A percentile compares a stretch with the other conserved stretches of the same genome.
Conservation (phyloP, 768 basidiomycete genomes). For the Suillus luteus region DNA sequence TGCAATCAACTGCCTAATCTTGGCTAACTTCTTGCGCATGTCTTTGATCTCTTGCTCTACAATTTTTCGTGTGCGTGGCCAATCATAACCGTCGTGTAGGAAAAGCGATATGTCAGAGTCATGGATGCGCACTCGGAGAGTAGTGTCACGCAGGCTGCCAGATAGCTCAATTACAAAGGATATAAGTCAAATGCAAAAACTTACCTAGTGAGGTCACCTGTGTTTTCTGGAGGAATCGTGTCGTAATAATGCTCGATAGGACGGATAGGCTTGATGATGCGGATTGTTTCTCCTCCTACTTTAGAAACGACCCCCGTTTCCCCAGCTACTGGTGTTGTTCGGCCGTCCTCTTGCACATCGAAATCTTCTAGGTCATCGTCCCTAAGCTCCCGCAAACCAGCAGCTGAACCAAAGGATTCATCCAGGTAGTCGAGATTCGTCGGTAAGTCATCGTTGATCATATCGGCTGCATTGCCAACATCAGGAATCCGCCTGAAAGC, state of each 20-base stretch:
- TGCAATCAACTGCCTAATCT: constrained; percentile 90
- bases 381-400: constrained; percentile 68
- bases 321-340: constrained; percentile 22
- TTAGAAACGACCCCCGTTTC: constrained; percentile 53
- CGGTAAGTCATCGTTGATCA: constrained; percentile 91
- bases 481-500: constrained; percentile 79
- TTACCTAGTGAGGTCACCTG: constrained; percentile 50
- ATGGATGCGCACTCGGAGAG: constrained; percentile 54
- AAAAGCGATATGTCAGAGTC: constrained; percentile 67
- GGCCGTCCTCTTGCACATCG: constrained; percentile 34
- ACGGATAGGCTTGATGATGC: constrained; percentile 67
- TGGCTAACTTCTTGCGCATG: constrained; percentile 82
- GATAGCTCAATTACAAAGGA: constrained; percentile 12
- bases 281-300: constrained; percentile 84
- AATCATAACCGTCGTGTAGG: constrained; percentile 95
- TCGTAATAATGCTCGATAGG: constrained; percentile 77
- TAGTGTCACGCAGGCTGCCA: constrained; percentile 47
- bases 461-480: constrained; percentile 78
- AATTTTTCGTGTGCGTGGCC: constrained; percentile 78
- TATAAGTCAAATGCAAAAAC: constrained; percentile 18
- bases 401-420: constrained; percentile 75
- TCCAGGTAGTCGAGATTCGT: constrained; percentile 88
- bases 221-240: constrained; percentile 56
- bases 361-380: constrained; percentile 79
- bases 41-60: constrained; percentile 89